Evolutionary conservation across 208 protist species (phyloP).

Genomic region (Angomonas deanei): DNA sequence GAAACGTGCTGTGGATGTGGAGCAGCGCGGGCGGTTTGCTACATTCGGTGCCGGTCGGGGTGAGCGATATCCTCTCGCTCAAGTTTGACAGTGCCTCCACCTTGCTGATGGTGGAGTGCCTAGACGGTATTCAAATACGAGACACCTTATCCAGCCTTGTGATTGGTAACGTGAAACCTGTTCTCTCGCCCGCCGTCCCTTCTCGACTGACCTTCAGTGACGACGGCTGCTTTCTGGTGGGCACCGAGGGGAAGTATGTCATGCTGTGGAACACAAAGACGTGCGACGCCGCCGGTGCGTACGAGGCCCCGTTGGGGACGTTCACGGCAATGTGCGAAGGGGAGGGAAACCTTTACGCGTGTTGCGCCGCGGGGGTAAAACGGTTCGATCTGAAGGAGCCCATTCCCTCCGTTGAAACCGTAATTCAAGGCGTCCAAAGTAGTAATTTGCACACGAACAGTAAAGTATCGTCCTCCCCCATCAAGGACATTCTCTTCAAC

Average conservation of each 20-base stretch:
- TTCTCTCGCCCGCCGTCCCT: slow-evolving; percentile 23
- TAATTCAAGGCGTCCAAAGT: slow-evolving; percentile 39
- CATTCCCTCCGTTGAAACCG: slow-evolving; percentile 46
- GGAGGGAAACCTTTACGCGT: slow-evolving; percentile 37
- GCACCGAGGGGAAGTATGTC: slow-evolving; percentile 30
- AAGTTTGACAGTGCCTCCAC: slow-evolving; percentile 51
- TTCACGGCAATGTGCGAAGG: slow-evolving; percentile 51
- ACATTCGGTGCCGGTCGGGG: slow-evolving; percentile 43
- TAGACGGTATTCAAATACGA: slow-evolving; percentile 53
- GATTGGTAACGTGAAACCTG: slow-evolving; percentile 28
- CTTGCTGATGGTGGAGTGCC: slow-evolving; percentile 47
- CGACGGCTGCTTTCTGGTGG: slow-evolving; percentile 54
- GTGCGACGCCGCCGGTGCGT: slow-evolving; percentile 33
- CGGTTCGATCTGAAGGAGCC: slow-evolving; percentile 39
- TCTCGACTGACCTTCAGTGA: slow-evolving; percentile 38
- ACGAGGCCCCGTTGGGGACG: slow-evolving; percentile 37
- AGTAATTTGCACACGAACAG: slow-evolving; percentile 50
- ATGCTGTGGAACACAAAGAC: slow-evolving; percentile 56
- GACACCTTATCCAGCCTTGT: slow-evolving; percentile 39
- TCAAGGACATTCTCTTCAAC: slow-evolving; percentile 35
- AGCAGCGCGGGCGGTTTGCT: slow-evolving; percentile 51
- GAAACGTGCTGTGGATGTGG: slow-evolving; percentile 66
- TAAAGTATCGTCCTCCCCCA: slow-evolving; percentile 44
- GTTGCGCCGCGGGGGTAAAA: slow-evolving; percentile 49
- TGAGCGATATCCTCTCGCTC: slow-evolving; percentile 51